Evolutionary conservation across 2,329 filamentous ascomycete genomes (phyloP), one percentile per base, ranked within the genome.

Genomic region (Cladosporium sp.): DNA sequence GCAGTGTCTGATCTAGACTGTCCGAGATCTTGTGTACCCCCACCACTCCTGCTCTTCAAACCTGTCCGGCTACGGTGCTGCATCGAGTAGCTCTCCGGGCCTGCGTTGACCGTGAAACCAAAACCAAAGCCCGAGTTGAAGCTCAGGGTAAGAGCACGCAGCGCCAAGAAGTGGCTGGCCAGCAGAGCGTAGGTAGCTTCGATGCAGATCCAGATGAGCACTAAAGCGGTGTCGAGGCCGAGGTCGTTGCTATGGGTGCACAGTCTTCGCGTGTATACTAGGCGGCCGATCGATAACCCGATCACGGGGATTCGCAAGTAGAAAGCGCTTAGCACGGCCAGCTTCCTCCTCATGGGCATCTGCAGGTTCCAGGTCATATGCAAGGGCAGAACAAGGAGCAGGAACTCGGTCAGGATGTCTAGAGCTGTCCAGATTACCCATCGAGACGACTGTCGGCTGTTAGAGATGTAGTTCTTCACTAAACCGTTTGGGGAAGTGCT

Each of bases 391-490:
- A 66, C 69, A 11, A 79, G 67, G 18, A 79, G 67, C 2, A 74
- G 16, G 7, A 72, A 29, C 66, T 79, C 77, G 11, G 76, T 78
- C 7, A 75, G 59, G 50, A 79, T 70, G 65, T 82, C 79, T 26
- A 81, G 73, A 0, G 70, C 76, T 7, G 78, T 78, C 62, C 80
- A 74, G 2, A 73, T 68, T 66, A 76, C 74, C 79, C 75, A 80
- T 40, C 76, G 72, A 10, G 64, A 49, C 58, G 50, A 67, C 74
- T 76, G 61, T 23, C 5, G 6, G 6, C 21, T 31, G 62, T 59
- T 21, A 65, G 62, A 31, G 31, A 1, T 49, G 18, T 5, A 10
- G 1, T 33, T 46, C 57, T 28, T 5, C n/a, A 5, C 18, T 35
- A n/a, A n/a, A n/a, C n/a, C n/a, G n/a, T n/a, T 31, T 46, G 33